phyloP scores from a whole-genome alignment of 345 rosid species.

The Gossypioides kirkii region DNA sequence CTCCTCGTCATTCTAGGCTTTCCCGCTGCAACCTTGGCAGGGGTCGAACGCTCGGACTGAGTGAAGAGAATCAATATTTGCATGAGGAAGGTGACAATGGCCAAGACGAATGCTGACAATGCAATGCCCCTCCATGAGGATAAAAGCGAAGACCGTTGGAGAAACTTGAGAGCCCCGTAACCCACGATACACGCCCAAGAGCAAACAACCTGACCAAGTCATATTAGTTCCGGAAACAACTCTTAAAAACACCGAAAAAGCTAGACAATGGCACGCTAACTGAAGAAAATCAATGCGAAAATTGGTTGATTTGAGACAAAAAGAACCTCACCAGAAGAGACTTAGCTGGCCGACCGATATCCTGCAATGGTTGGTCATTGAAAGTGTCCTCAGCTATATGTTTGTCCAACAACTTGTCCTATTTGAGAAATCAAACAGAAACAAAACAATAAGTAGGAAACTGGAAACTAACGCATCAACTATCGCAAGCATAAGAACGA shows the following conservation, averaged over 20 bases:
- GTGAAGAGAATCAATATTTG: slow-evolving; percentile 73
- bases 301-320: neutral
- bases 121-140: slow-evolving; percentile 81
- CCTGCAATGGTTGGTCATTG: slow-evolving; percentile 55
- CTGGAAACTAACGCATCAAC: neutral
- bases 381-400: slow-evolving; percentile 60
- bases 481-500: neutral
- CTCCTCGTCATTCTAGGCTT: slow-evolving; percentile 34
- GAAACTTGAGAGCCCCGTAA: slow-evolving; percentile 48
- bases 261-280: neutral
- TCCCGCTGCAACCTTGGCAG: slow-evolving; percentile 60
- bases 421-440: slow-evolving; percentile 4
- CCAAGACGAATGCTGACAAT: slow-evolving; percentile 45
- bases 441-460: slow-evolving; percentile 5
- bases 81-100: slow-evolving; percentile 63
- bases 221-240: slow-evolving; percentile 7
- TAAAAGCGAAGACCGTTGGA: slow-evolving; percentile 58
- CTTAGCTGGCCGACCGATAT: slow-evolving; percentile 65
- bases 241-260: neutral
- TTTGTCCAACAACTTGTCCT: slow-evolving; percentile 84
- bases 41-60: slow-evolving; percentile 81
- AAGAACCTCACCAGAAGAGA: slow-evolving; percentile 54
- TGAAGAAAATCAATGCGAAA: neutral
- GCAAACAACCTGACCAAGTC: slow-evolving; percentile 51
- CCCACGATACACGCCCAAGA: slow-evolving; percentile 53